Base-by-base conservation (phyloP, 2,329 filamentous ascomycete genomes). In the Trichoderma sp. region DNA sequence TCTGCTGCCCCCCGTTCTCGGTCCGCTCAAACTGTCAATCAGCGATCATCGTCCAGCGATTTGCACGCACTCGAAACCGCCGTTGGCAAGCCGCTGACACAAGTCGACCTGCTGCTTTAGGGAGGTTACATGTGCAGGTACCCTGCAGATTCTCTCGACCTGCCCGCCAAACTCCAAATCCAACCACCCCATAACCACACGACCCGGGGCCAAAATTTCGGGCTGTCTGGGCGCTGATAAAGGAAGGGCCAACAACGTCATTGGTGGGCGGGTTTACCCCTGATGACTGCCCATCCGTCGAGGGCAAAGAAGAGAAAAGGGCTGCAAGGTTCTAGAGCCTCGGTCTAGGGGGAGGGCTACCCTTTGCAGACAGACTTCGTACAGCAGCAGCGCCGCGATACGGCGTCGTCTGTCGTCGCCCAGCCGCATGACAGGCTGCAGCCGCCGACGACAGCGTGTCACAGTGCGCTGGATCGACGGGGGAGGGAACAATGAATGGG, bases 91-190 rank as follows among this genome's bases (percentile, higher is more conserved):
- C 58, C 55, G 63, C 19, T 55, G 57, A 21, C 4, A 47, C 24
- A 35, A 24, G 16, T 29, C 33, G 31, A 68, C 65, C 65, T 68
- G 57, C 65, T 68, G 57, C 49, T 60, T 68, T 68, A 56, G 65
- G 65, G 65, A 68, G 65, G 65, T 68, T 60, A 61, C 65, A 61
- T 68, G 56, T 68, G 55, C 64, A 40, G 47, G 47, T n/a, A 19
- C 47, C 47, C 49, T 64, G 43, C 49, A 53, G 59, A 27, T 19
- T 40, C 14, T 40, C 19, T 43, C 19, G 56, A 29, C 53, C 40
- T 16, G 24, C 59, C 40, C 19, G 40, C 24, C 43, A 43, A 43
- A 43, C 40, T n/a, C 40, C 40, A 43, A 43, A n/a, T 43, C 40
- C 40, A 43, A 43, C 40, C 21, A 29, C 57, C 47, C 47, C 47